Conservation (phyloP, 2,329 filamentous ascomycete genomes). For the Nigrospora osmanthi region DNA sequence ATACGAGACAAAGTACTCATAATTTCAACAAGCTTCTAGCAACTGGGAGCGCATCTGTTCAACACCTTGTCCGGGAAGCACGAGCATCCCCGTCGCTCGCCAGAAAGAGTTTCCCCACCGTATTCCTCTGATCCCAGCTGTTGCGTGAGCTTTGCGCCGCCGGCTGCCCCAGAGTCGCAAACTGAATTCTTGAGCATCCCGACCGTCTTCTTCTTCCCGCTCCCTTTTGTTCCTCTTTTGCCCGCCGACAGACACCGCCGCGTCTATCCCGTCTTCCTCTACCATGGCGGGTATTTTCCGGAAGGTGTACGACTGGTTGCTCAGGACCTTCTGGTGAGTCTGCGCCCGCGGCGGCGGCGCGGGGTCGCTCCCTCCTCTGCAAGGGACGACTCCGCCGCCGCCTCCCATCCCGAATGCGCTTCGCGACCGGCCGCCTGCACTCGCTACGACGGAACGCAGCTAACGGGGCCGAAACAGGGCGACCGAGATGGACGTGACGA, state of each 20-base stretch:
- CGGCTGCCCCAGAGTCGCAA: slow-evolving; percentile 4
- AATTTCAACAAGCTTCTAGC: slow-evolving; percentile 18
- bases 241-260: slow-evolving; percentile 1
- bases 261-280: slow-evolving; percentile 6
- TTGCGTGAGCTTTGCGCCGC: slow-evolving; percentile 2
- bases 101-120: slow-evolving; percentile 4
- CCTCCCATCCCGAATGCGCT: slow-evolving; percentile 8
- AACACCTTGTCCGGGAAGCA: slow-evolving; percentile 26
- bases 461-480: slow-evolving; percentile 54
- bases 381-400: slow-evolving; percentile 11
- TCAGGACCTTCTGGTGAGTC: slow-evolving; percentile 92
- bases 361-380: slow-evolving; percentile 17
- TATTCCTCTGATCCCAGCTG: slow-evolving; percentile 4
- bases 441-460: slow-evolving; percentile 4
- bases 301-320: slow-evolving; percentile 94
- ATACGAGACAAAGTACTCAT: slow-evolving; percentile 36
- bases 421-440: slow-evolving; percentile 6
- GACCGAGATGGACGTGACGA: slow-evolving; percentile 98
- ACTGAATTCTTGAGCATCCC: slow-evolving; percentile 1
- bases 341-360: slow-evolving; percentile 10
- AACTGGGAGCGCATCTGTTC: slow-evolving; percentile 28
- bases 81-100: slow-evolving; percentile 3
- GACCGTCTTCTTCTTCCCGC: neutral
- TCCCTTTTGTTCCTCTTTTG: neutral
- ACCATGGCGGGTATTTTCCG: slow-evolving; percentile 88